A percentile compares a stretch with the other conserved stretches of the same genome.
phyloP scores from a whole-genome alignment of 768 basidiomycete genomes.

The Suillus spraguei region DNA sequence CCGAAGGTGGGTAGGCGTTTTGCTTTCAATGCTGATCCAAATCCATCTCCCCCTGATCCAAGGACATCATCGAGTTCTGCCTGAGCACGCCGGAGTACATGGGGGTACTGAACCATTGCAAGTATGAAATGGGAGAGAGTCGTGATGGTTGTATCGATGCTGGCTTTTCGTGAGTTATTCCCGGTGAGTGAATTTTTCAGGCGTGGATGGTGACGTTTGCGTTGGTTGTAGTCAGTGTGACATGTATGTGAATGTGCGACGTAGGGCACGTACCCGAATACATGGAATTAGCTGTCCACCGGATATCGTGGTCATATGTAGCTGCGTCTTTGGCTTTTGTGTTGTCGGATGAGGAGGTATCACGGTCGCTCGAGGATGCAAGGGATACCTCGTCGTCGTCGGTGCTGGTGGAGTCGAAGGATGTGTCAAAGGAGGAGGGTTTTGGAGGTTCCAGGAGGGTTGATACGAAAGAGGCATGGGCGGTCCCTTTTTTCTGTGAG shows the following conservation, averaged over 20 bases:
- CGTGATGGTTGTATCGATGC: slow-evolving; percentile 69
- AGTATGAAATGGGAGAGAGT: slow-evolving; percentile 60
- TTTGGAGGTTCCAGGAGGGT: slow-evolving; percentile 55
- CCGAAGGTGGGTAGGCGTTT: slow-evolving; percentile 61
- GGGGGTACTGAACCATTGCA: slow-evolving; percentile 65
- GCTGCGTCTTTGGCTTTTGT: too few species aligned
- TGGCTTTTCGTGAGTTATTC: slow-evolving; percentile 33
- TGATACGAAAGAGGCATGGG: slow-evolving; percentile 41
- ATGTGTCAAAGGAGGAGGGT: background rate
- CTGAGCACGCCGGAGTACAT: slow-evolving; percentile 58
- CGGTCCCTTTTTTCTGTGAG: slow-evolving; percentile 38
- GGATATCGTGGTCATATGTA: slow-evolving; percentile 72
- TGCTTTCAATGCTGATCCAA: background rate
- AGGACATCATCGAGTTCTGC: slow-evolving; percentile 65
- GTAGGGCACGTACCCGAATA: background rate
- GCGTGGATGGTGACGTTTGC: too few species aligned
- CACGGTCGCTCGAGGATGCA: background rate
- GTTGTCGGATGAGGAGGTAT: background rate
- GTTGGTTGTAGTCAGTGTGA: background rate
- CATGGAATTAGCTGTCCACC: slow-evolving; percentile 85
- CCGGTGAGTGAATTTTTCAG: background rate
- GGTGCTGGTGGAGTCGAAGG: background rate
- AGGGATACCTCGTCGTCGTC: background rate
- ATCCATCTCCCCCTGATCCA: slow-evolving; percentile 26
- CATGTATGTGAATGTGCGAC: background rate